Base-by-base conservation (phyloP, 2,329 filamentous ascomycete genomes). In the Phaeoacremonium minimum region DNA sequence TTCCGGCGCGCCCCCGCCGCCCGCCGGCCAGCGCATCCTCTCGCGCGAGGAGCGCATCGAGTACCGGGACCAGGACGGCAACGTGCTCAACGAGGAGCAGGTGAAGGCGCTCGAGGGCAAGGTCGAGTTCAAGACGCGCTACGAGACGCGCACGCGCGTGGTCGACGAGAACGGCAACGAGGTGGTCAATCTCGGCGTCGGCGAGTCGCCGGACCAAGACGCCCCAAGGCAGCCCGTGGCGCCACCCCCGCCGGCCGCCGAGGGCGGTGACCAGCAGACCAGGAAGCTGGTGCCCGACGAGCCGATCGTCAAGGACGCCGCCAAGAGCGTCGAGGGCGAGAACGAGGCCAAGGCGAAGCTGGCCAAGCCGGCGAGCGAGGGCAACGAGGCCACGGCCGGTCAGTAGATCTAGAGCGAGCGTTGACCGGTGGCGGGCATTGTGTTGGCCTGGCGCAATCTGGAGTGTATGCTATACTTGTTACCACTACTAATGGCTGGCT, bases 51-150 rank as follows among this genome's bases (percentile, higher is more conserved):
- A 96, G 64, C 84, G 83, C 48, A 70, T 97, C 32, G 93, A 97
- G 64, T 98, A 95, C 66, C 85, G 93, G 36, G 93, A 97, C 60
- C 87, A 96, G 61, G 74, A 95, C 50, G 93, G 93, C 47, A 96
- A 96, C 55, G 60, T 97, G 19, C 76, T 98, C 19, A 71, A 91
- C 53, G 80, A 85, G 37, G 85, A 89, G 53, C 79, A 95, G 57
- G 89, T 98, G 41, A 79, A 85, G 52, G 78, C 77, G 15, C 77
- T 98, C 19, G 78, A 91, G 60, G 93, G 91, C 52, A 94, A 95
- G 63, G 90, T 97, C 41, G 87, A 88, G 52, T 96, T 98, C 67
- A 83, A 94, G 67, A 97, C 93, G 11, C 85, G 84, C 48, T 96
- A 96, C 58, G 91, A 97, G 71, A 96, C 91, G n/a, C 78, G 86